Evolutionary conservation across 2,329 filamentous ascomycete genomes (phyloP).

Genomic region (Cadophora gregata): DNA sequence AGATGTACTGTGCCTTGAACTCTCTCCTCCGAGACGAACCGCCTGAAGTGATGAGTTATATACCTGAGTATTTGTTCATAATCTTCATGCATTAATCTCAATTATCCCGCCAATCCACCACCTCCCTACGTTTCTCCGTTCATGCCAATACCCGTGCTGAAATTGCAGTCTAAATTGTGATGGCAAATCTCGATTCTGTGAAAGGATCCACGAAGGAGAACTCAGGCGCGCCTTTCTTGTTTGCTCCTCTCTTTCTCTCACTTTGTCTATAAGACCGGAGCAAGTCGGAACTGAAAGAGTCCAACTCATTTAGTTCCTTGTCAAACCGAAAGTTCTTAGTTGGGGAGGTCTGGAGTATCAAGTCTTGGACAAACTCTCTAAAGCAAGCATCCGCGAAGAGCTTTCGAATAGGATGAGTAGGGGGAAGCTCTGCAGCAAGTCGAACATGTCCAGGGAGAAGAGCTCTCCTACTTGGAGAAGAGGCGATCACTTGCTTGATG

Average conservation of each 20-base stretch:
- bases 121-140: background rate
- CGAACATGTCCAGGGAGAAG: constrained; percentile 22
- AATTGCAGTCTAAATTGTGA: background rate
- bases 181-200: background rate
- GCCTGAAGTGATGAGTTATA: too few species aligned
- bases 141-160: background rate
- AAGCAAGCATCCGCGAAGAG: constrained; percentile 24
- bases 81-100: background rate
- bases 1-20: too few species aligned
- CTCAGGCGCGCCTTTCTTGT: background rate
- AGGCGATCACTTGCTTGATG: constrained; percentile 10
- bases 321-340: constrained; percentile 22
- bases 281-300: constrained; percentile 26
- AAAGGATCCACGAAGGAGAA: constrained; percentile 3
- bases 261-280: constrained; percentile 15
- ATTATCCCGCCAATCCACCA: background rate
- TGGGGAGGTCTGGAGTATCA: background rate
- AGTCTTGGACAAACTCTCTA: constrained; percentile 3
- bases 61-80: background rate
- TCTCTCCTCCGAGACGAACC: too few species aligned
- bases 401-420: constrained; percentile 16
- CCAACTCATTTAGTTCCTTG: constrained; percentile 23
- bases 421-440: constrained; percentile 13
- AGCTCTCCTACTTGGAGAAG: background rate
- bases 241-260: background rate